Evolutionary conservation across 2,329 filamentous ascomycete species (phyloP).

Genomic region (Xylariaceae sp.): DNA sequence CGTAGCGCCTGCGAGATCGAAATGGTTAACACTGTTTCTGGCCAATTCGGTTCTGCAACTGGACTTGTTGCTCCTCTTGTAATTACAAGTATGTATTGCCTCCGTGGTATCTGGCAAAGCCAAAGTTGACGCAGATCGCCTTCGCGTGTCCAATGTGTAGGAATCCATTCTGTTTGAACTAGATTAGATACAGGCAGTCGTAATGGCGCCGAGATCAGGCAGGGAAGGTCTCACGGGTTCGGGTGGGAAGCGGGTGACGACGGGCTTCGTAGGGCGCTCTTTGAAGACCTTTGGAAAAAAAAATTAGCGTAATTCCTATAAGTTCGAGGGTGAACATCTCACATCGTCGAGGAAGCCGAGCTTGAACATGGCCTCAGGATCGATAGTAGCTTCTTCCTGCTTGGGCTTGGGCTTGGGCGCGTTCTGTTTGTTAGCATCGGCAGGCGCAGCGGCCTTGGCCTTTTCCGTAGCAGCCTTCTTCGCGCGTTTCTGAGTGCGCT

Average conservation of each 20-base stretch:
- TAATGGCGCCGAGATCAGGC: background rate
- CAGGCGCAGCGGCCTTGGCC: conserved; percentile 38
- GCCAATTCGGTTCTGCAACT: background rate
- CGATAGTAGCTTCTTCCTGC: conserved; percentile 41
- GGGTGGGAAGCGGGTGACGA: conserved; percentile 72
- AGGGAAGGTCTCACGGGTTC: conserved; percentile 51
- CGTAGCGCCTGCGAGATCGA: conserved; percentile 46
- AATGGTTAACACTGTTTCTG: conserved; percentile 1
- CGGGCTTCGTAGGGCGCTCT: conserved; percentile 57
- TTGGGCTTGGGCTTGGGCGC: conserved; percentile 43
- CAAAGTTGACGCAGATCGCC: conserved; percentile 94
- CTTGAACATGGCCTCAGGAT: conserved; percentile 71
- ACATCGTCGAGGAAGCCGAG: conserved; percentile 71
- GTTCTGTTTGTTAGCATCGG: conserved; percentile 17
- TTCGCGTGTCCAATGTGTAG: conserved; percentile 93
- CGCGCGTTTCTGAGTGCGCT: conserved; percentile 54
- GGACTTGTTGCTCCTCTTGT: background rate
- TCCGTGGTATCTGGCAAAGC: conserved; percentile 80
- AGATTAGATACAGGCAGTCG: background rate
- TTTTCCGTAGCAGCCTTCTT: conserved; percentile 53
- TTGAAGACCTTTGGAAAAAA: conserved; percentile 43
- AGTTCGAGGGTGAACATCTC: background rate
- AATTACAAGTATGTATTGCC: conserved; percentile 68
- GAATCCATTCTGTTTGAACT: conserved; percentile 63
- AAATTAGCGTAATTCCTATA: background rate